Evolutionary conservation across 441 rosid species (phyloP), one percentile per base, ranked within the genome.

Genomic region (Syzygium syzygioides): DNA sequence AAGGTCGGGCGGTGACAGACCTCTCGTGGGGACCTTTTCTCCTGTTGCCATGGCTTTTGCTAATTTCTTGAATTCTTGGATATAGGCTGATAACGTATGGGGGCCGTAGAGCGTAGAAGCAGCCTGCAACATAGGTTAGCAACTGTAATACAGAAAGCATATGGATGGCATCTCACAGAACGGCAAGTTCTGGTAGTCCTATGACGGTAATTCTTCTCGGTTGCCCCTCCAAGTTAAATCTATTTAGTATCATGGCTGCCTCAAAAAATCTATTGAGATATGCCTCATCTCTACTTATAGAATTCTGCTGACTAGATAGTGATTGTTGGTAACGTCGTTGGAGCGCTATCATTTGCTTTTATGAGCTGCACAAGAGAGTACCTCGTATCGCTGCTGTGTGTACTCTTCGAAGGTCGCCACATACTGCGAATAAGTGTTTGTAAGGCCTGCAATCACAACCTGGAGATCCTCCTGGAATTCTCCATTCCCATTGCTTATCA

Each of bases 91-190:
- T 88, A 95, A 66, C 4, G 96, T 95, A 87, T 93, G 91, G 53
- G 96, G 97, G 45, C 96, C 97, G 19, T 95, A 95, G 34, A 95
- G 93, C 17, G 97, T 95, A 7, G 97, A 94, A 86, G 97, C 95
- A 62, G 93, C 95, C 94, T 95, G 92, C 90, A 34, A 11, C 86
- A 91, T 34, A 19, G 54, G 52, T 87, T 84, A 57, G 76, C 76
- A 14, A 45, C 54, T 86, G 26, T 86, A 50, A 87, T 60, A 30
- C 17, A 32, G 66, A 83, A 76, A 76, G n/a, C n/a, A 23, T 25
- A 23, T 6, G n/a, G 48, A 76, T 0, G 83, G 53, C 41, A 2
- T 48, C 52, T 41, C 52, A 25, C 5, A 28, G 17, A 76, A 25
- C 83, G 3, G 52, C 1, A 9, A 12, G 14, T 76, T 76, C 18